Evolutionary conservation across 1,284 basidiomycete species (phyloP).

Genomic region (Cerioporus squamosus): DNA sequence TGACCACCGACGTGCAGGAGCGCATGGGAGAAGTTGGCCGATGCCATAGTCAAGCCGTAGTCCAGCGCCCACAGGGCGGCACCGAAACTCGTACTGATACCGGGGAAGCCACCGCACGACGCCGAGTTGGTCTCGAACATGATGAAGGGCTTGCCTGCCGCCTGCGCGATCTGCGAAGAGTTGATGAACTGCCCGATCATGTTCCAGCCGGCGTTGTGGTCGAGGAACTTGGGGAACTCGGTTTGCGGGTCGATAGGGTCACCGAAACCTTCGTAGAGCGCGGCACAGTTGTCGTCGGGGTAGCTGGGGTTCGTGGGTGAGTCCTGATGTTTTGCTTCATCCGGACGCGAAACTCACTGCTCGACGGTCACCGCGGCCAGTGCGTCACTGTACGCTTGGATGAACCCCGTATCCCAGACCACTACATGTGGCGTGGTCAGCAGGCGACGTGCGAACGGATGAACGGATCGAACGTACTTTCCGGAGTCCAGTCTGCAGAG

Average conservation of each 20-base stretch:
- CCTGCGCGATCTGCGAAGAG: conserved; percentile 48
- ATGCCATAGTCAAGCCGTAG: conserved; percentile 66
- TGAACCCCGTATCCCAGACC: conserved; percentile 63
- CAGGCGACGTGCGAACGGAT: not conserved
- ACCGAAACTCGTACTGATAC: conserved; percentile 63
- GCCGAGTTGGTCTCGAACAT: conserved; percentile 65
- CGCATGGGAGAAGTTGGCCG: conserved; percentile 58
- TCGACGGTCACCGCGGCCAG: conserved; percentile 60
- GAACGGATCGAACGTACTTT: conserved; percentile 25
- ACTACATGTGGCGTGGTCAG: conserved; percentile 23
- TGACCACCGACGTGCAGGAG: conserved; percentile 70
- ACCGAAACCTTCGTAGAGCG: conserved; percentile 40
- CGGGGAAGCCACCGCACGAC: conserved; percentile 59
- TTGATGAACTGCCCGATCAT: conserved; percentile 55
- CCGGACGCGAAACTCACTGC: conserved; percentile 39
- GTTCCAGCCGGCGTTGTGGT: conserved; percentile 51
- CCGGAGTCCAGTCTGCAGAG: conserved; percentile 52
- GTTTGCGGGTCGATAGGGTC: conserved; percentile 46
- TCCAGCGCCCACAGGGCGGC: conserved; percentile 76
- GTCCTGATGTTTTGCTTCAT: not conserved
- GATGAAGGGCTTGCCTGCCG: conserved; percentile 45
- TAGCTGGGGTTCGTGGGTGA: conserved; percentile 36
- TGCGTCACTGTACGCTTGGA: conserved; percentile 48
- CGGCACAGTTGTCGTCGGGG: conserved; percentile 64
- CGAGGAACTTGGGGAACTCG: conserved; percentile 59